Percentiles rank a stretch among this genome's conserved stretches.
Evolutionary conservation across 2,329 filamentous ascomycete species (phyloP).

Genomic region (Colletotrichum spinosum): DNA sequence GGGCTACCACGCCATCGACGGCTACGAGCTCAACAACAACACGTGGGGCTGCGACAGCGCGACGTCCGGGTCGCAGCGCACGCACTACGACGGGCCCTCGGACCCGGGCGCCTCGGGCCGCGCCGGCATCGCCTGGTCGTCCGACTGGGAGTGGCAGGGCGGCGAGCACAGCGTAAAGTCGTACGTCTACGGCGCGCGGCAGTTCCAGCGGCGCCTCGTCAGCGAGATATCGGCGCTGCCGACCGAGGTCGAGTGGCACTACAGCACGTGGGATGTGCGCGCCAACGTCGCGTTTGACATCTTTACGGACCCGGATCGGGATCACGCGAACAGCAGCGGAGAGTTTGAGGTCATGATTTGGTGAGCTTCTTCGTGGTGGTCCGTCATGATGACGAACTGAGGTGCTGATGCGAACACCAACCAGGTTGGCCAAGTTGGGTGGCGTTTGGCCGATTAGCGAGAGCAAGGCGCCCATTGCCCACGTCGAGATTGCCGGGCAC

Average conservation of each 20-base stretch:
- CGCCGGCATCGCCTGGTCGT: constrained; percentile 52
- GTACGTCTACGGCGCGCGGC: constrained; percentile 54
- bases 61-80: constrained; percentile 55
- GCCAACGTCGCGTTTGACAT: constrained; percentile 73
- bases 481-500: constrained; percentile 39
- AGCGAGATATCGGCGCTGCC: constrained; percentile 49
- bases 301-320: constrained; percentile 61
- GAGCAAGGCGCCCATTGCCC: constrained; percentile 36
- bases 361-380: constrained; percentile 41
- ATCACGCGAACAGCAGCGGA: constrained; percentile 49
- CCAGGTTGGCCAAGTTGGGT: constrained; percentile 64
- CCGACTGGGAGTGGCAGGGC: constrained; percentile 56
- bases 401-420: background rate
- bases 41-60: constrained; percentile 53
- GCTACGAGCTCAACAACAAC: constrained; percentile 54
- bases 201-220: constrained; percentile 46
- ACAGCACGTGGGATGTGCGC: constrained; percentile 60
- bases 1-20: constrained; percentile 45
- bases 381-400: background rate
- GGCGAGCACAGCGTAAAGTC: constrained; percentile 54
- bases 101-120: constrained; percentile 40
- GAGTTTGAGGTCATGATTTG: constrained; percentile 76
- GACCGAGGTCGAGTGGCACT: constrained; percentile 52
- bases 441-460: constrained; percentile 61
- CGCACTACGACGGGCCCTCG: constrained; percentile 50